phyloP scores from a whole-genome alignment of 139 green algal species.

The Yamagishiella unicocca region DNA sequence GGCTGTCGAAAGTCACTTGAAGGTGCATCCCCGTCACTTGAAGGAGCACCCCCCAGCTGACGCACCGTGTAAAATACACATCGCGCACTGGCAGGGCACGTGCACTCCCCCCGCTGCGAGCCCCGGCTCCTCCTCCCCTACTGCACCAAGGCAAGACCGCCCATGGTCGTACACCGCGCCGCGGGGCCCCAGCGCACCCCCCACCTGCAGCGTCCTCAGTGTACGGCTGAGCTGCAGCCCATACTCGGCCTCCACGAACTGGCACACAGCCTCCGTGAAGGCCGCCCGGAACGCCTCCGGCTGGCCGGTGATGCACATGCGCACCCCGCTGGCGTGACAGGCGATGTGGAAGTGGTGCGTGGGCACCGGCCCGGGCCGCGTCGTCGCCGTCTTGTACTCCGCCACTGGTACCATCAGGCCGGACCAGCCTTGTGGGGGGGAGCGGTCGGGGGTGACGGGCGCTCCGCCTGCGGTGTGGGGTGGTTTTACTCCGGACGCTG shows the following conservation, averaged over 20 bases:
- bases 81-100: too few species aligned
- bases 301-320: not conserved
- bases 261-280: slow-evolving; percentile 23
- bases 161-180: too few species aligned
- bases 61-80: too few species aligned
- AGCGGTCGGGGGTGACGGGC: not conserved
- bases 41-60: too few species aligned
- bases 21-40: too few species aligned
- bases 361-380: slow-evolving; percentile 1
- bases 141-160: too few species aligned
- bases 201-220: slow-evolving; percentile 22
- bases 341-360: slow-evolving; percentile 21
- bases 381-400: slow-evolving; percentile 10
- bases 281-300: not conserved
- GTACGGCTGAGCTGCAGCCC: slow-evolving; percentile 16
- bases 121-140: too few species aligned
- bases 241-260: slow-evolving; percentile 43
- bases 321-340: not conserved
- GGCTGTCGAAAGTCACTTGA: too few species aligned
- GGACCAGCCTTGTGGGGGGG: not conserved
- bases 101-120: too few species aligned
- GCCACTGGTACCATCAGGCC: slow-evolving; percentile 2
- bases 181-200: too few species aligned
- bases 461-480: not conserved
- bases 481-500: slow-evolving; percentile 15